A percentile compares a stretch with the other conserved stretches of the same genome.
Evolutionary conservation across 306 rosid genomes (phyloP).

Genomic region (Rubus parviflorus): DNA sequence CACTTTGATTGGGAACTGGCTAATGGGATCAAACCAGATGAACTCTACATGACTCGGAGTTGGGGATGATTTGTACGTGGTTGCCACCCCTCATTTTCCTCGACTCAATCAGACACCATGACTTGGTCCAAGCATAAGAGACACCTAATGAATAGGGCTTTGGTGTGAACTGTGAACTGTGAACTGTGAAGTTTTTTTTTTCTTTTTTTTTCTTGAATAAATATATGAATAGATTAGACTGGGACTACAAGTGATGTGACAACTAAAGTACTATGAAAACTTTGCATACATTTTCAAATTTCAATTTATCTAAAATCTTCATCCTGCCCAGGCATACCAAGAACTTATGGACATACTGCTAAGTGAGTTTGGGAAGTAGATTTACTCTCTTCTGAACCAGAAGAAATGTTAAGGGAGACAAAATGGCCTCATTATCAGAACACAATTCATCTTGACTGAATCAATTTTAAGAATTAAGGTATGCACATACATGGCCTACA

Average conservation of each 20-base stretch:
- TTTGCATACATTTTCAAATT: background rate
- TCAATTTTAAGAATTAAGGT: slow-evolving; percentile 45
- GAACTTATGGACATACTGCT: background rate
- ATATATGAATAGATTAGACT: background rate
- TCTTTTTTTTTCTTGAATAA: background rate
- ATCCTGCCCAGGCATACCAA: background rate
- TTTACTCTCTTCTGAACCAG: background rate
- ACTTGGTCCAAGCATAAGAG: background rate
- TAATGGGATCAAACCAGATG: slow-evolving; percentile 5
- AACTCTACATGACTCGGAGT: background rate
- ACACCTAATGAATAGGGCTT: too few relatives aligned
- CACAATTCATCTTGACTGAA: slow-evolving; percentile 5
- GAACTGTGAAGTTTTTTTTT: too few relatives aligned
- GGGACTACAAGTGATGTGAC: background rate
- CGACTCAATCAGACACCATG: background rate
- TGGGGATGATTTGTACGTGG: background rate
- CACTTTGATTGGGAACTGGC: slow-evolving; percentile 1
- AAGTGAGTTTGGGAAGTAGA: background rate
- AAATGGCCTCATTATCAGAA: background rate
- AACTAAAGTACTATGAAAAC: background rate
- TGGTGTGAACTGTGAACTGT: too few relatives aligned
- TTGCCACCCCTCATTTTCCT: background rate
- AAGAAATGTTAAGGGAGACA: background rate
- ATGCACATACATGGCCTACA: slow-evolving; percentile 57
- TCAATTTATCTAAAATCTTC: background rate